Evolutionary conservation across 2,329 filamentous ascomycete genomes (phyloP), one percentile per base, ranked within the genome.

Genomic region (Aspergillus thermomutatus): DNA sequence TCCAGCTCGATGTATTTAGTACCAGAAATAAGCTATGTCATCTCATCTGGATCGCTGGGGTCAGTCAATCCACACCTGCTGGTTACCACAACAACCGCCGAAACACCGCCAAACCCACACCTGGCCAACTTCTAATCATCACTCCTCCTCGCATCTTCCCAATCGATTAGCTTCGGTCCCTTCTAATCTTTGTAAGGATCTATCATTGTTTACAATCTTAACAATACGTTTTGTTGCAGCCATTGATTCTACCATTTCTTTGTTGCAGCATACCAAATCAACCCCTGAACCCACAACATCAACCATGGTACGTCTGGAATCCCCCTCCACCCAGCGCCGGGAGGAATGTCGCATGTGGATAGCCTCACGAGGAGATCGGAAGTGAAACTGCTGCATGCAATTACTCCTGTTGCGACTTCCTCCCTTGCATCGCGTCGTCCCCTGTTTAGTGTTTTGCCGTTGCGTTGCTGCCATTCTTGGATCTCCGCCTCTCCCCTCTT

Each of bases 11-110:
- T 26, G 7, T 26, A 17, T 17, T n/a, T 37, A 37, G 31, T 37
- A 14, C 10, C 14, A 17, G 14, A 37, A 17, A 37, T 37, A 37
- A 37, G 31, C 31, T 37, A 37, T 37, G 31, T 7, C 31, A 37
- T 37, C 31, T 37, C 31, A 7, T 37, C 31, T 17, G 31, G 31
- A 37, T 37, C 31, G 31, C 14, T 3, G 14, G 14, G 31, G 31
- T 17, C 31, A 37, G 14, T 17, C 31, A 37, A 37, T 37, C 31
- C 31, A 37, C 8, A 26, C 43, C 47, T 19, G 40, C 40, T 34
- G 49, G 62, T 64, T 64, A 62, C 62, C 61, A 63, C 62, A 64
- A 64, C 62, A 63, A 64, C 62, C 27, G 43, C 50, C 28, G 37
- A 26, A 54, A 41, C 41, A 53, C 49, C 40, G 50, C 54, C 54